phyloP scores from a whole-genome alignment of 2,329 filamentous ascomycete species.

The Pseudofabraea citricarpa region DNA sequence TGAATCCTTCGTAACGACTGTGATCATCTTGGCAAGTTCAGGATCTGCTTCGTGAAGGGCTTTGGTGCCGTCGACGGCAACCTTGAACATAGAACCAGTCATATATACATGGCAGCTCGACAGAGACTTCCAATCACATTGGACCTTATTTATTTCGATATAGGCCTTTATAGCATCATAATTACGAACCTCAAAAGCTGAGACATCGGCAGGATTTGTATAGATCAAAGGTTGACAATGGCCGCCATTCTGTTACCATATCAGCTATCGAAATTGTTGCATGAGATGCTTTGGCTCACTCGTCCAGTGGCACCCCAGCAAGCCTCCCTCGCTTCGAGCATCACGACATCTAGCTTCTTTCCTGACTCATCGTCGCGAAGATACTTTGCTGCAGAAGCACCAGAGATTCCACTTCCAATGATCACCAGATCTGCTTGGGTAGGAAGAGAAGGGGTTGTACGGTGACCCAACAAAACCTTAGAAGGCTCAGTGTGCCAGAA shows the following conservation, averaged over 20 bases:
- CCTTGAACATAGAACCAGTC: slow-evolving; percentile 47
- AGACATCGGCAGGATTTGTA: slow-evolving; percentile 52
- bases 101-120: slow-evolving; percentile 62
- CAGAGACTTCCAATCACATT: slow-evolving; percentile 65
- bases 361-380: slow-evolving; percentile 41
- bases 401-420: slow-evolving; percentile 72
- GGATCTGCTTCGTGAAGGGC: slow-evolving; percentile 47
- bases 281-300: no score
- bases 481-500: slow-evolving; percentile 74
- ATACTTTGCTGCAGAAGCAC: slow-evolving; percentile 64
- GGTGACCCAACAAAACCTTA: slow-evolving; percentile 58
- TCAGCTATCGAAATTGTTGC: no score
- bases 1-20: slow-evolving; percentile 27
- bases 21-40: slow-evolving; percentile 44
- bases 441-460: slow-evolving; percentile 61
- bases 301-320: slow-evolving; percentile 82
- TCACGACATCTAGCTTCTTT: slow-evolving; percentile 50
- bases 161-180: slow-evolving; percentile 55
- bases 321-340: slow-evolving; percentile 74
- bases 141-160: slow-evolving; percentile 50
- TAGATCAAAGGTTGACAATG: slow-evolving; percentile 74
- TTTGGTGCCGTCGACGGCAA: slow-evolving; percentile 45
- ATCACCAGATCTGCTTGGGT: slow-evolving; percentile 62
- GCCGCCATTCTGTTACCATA: slow-evolving; percentile 52
- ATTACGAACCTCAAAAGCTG: slow-evolving; percentile 68